Conservation (phyloP, 2,329 filamentous ascomycete genomes). For the Ophiosphaerella narmari region DNA sequence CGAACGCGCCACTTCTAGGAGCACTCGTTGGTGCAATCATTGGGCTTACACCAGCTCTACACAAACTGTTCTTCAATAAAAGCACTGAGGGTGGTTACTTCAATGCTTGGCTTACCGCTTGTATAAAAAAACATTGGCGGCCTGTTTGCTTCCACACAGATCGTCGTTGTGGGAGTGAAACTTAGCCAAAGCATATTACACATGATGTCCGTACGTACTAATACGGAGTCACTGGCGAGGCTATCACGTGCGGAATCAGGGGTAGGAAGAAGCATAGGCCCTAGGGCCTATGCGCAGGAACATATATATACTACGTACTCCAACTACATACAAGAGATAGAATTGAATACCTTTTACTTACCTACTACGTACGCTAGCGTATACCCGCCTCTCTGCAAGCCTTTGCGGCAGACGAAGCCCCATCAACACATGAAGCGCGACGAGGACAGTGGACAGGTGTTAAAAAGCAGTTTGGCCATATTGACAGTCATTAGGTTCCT, state of each 20-base stretch:
- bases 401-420: too few relatives aligned
- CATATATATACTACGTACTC: too few relatives aligned
- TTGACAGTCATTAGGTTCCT: conserved; percentile 63
- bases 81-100: conserved; percentile 65
- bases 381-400: too few relatives aligned
- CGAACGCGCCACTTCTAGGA: conserved; percentile 67
- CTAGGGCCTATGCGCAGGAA: too few relatives aligned
- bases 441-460: conserved; percentile 50
- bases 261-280: too few relatives aligned
- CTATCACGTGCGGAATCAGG: too few relatives aligned
- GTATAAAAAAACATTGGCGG: conserved; percentile 66
- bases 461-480: conserved; percentile 56
- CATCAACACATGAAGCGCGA: conserved; percentile 52
- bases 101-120: conserved; percentile 68
- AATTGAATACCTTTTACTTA: too few relatives aligned
- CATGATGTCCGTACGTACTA: too few relatives aligned
- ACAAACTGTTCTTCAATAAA: conserved; percentile 64
- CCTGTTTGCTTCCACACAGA: conserved; percentile 67
- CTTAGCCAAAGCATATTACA: conserved; percentile 59
- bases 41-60: conserved; percentile 63
- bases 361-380: too few relatives aligned
- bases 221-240: too few relatives aligned
- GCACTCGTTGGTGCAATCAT: conserved; percentile 63
- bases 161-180: conserved; percentile 70
- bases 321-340: too few relatives aligned